Percentiles rank a stretch among this genome's conserved stretches.
Evolutionary conservation across 2,329 filamentous ascomycete genomes (phyloP).

Genomic region (Orbilia javanica): DNA sequence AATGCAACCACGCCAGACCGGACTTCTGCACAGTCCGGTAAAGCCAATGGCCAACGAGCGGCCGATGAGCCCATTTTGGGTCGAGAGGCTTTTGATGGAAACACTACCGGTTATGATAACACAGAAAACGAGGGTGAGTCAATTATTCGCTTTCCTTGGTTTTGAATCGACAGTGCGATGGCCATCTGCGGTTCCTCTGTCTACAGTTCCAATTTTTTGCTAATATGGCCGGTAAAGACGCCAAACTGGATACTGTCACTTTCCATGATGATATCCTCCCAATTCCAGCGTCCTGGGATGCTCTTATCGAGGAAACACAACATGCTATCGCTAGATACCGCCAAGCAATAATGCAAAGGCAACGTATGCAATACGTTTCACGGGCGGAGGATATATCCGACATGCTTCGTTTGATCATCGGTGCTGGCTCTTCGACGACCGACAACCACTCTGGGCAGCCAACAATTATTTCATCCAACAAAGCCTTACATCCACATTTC

Average conservation of each 20-base stretch:
- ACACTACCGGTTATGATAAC: conserved; percentile 37
- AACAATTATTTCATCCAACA: conserved; percentile 99
- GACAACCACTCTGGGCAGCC: conserved; percentile 99
- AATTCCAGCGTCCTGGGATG: conserved; percentile 86
- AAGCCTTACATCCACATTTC: conserved; percentile 95
- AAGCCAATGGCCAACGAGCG: conserved; percentile 17
- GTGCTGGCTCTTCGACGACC: conserved; percentile 94
- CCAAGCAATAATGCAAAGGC: conserved; percentile 84
- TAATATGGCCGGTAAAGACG: conserved; percentile 54
- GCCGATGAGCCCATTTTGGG: conserved; percentile 38
- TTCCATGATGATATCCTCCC: conserved; percentile 92
- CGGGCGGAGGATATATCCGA: conserved; percentile 98
- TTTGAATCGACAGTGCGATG: neutral
- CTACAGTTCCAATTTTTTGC: conserved; percentile 16
- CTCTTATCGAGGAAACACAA: conserved; percentile 92
- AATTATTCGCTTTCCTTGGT: conserved; percentile 13
- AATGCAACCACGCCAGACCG: conserved; percentile 24
- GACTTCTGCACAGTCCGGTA: conserved; percentile 37
- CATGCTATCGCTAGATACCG: conserved; percentile 89
- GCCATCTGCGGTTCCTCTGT: neutral
- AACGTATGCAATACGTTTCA: conserved; percentile 89
- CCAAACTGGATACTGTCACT: conserved; percentile 53
- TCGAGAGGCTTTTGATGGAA: conserved; percentile 48
- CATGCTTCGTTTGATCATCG: conserved; percentile 90
- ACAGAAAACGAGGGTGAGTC: conserved; percentile 46